Evolutionary conservation across 441 rosid species (phyloP).

Genomic region (Kokia cookei): DNA sequence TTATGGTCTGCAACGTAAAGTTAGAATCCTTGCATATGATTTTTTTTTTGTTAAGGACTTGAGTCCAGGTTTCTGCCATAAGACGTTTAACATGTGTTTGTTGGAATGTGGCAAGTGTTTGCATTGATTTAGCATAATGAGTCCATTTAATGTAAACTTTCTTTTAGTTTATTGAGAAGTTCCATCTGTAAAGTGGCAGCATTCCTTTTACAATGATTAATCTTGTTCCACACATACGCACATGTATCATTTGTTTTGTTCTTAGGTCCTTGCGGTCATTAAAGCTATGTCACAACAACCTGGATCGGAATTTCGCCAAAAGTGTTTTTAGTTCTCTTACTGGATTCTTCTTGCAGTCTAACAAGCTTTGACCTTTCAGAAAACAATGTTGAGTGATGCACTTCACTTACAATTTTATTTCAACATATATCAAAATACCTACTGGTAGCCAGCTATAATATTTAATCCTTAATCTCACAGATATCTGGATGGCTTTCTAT

Average conservation of each 20-base stretch:
- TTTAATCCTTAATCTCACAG: slow-evolving; percentile 26
- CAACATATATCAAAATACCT: slow-evolving; percentile 8
- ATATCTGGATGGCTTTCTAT: slow-evolving; percentile 80
- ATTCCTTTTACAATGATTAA: not conserved
- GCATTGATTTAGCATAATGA: not conserved
- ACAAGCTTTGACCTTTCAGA: slow-evolving; percentile 77
- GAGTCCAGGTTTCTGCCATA: not conserved
- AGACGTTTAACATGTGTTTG: not conserved
- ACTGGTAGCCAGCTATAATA: slow-evolving; percentile 2
- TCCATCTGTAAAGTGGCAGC: not conserved
- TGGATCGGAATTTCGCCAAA: slow-evolving; percentile 40
- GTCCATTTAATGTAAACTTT: not conserved
- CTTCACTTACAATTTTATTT: slow-evolving; percentile 6
- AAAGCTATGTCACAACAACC: slow-evolving; percentile 46
- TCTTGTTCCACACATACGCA: not conserved
- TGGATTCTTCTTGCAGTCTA: slow-evolving; percentile 49
- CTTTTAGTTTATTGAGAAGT: not conserved
- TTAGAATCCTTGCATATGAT: not conserved
- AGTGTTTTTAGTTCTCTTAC: slow-evolving; percentile 47
- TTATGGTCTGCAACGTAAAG: not conserved
- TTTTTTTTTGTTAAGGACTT: not conserved
- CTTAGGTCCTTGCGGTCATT: slow-evolving; percentile 64
- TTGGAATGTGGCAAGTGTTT: not conserved
- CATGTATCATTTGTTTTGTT: slow-evolving; percentile 5
- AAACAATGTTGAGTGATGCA: slow-evolving; percentile 50